phyloP scores from a whole-genome alignment of 352 stramenopile genomes.

The Globisporangium carolinianum region DNA sequence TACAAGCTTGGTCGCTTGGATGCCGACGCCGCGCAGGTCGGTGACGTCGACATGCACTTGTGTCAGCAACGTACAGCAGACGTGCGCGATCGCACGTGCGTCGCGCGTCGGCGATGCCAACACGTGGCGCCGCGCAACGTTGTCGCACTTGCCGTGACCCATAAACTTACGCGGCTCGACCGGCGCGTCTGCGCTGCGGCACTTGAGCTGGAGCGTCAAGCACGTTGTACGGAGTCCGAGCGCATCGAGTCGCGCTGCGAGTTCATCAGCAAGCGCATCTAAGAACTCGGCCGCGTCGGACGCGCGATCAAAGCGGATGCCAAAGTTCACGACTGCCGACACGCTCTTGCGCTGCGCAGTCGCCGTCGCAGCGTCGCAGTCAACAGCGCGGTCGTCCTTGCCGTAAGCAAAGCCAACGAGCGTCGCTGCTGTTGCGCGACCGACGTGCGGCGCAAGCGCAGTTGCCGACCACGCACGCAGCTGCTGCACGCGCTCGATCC shows the following conservation, averaged over 20 bases:
- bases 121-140: constrained; percentile 70
- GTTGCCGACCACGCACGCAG: constrained; percentile 44
- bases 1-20: constrained; percentile 72
- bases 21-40: constrained; percentile 66
- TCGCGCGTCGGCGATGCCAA: constrained; percentile 54
- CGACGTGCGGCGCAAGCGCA: constrained; percentile 54
- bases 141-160: constrained; percentile 82
- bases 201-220: constrained; percentile 84
- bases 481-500: constrained; percentile 54
- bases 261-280: constrained; percentile 64
- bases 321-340: constrained; percentile 90
- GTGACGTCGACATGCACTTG: constrained; percentile 50
- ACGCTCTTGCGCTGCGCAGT: constrained; percentile 84
- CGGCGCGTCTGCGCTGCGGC: constrained; percentile 51
- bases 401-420: constrained; percentile 75
- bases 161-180: constrained; percentile 84
- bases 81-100: constrained; percentile 35
- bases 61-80: constrained; percentile 49
- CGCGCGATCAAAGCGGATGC: constrained; percentile 83
- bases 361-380: constrained; percentile 29
- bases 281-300: constrained; percentile 79
- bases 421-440: constrained; percentile 61
- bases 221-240: constrained; percentile 51
- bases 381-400: constrained; percentile 60
- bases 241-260: constrained; percentile 50